Percentiles rank a stretch among this genome's conserved stretches.
phyloP scores from a whole-genome alignment of 345 rosid genomes.

The Hibiscus mutabilis region DNA sequence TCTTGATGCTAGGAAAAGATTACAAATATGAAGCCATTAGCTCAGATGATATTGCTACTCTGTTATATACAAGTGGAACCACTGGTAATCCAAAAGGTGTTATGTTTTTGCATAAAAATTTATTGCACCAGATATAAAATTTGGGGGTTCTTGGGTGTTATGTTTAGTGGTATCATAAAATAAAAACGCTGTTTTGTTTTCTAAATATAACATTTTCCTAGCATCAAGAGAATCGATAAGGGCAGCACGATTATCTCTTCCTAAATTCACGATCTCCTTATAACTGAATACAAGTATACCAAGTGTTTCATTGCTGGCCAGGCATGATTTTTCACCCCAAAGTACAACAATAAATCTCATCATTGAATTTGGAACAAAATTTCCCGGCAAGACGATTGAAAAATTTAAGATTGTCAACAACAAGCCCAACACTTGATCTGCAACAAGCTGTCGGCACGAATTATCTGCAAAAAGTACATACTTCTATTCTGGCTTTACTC shows the following conservation, averaged over 20 bases:
- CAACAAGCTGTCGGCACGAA: constrained; percentile 89
- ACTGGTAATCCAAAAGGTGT: constrained; percentile 97
- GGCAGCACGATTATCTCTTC: constrained; percentile 50
- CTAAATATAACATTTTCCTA: no score
- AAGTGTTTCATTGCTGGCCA: constrained; percentile 28
- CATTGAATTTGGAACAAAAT: constrained; percentile 44
- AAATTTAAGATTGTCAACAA: constrained; percentile 77
- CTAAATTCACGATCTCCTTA: constrained; percentile 57
- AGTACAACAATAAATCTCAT: constrained; percentile 69
- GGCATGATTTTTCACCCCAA: constrained; percentile 72
- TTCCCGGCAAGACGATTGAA: constrained; percentile 62
- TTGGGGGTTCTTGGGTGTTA: no score
- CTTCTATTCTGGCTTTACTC: constrained; percentile 76
- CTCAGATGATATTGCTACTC: constrained; percentile 72
- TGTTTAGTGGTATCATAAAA: no score
- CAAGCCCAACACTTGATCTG: constrained; percentile 95
- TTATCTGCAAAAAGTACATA: constrained; percentile 87
- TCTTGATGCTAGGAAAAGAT: constrained; percentile 35
- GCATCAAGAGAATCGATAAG: constrained; percentile 34
- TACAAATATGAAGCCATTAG: constrained; percentile 47
- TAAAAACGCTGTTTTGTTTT: no score
- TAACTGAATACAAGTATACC: constrained; percentile 51
- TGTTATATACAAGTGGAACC: constrained; percentile 93
- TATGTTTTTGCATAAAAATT: constrained; percentile 87
- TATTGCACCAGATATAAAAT: constrained; percentile 94